Evolutionary conservation across 2,329 filamentous ascomycete genomes (phyloP).

Genomic region (Aspergillus pseudoglaucus): DNA sequence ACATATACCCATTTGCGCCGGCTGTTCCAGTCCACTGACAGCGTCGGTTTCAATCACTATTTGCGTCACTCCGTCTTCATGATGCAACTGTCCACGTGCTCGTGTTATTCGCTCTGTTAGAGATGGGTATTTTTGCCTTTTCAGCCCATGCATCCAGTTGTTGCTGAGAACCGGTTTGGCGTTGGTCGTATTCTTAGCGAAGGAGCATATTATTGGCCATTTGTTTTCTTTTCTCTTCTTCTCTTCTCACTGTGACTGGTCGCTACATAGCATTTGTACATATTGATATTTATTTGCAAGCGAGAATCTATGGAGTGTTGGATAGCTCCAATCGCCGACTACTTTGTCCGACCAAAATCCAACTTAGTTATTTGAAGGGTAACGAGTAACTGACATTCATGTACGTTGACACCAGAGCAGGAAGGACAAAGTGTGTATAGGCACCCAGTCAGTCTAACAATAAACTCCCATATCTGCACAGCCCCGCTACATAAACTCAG

Average conservation of each 20-base stretch:
- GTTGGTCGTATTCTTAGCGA: background rate
- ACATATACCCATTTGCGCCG: background rate
- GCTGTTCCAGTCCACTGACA: background rate
- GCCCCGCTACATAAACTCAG: too few relatives aligned
- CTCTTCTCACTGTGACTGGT: background rate
- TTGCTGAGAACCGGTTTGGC: background rate
- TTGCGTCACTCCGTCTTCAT: background rate
- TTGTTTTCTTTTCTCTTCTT: background rate
- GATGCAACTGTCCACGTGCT: background rate
- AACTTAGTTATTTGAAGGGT: too few relatives aligned
- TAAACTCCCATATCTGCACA: too few relatives aligned
- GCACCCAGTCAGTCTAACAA: too few relatives aligned
- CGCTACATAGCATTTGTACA: background rate
- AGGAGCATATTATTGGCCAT: background rate
- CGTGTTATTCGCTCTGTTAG: background rate
- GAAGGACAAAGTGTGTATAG: too few relatives aligned
- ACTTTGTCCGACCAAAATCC: background rate
- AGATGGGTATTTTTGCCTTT: background rate
- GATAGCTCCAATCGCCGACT: background rate
- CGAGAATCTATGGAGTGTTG: background rate
- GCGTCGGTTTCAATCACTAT: background rate
- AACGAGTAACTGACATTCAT: too few relatives aligned
- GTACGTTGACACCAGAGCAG: too few relatives aligned
- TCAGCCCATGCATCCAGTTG: too few relatives aligned
- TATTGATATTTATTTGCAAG: background rate